A percentile compares a stretch with the other conserved stretches of the same genome.
phyloP scores from a whole-genome alignment of 2,329 filamentous ascomycete genomes.

The Hansfordia pulvinata region DNA sequence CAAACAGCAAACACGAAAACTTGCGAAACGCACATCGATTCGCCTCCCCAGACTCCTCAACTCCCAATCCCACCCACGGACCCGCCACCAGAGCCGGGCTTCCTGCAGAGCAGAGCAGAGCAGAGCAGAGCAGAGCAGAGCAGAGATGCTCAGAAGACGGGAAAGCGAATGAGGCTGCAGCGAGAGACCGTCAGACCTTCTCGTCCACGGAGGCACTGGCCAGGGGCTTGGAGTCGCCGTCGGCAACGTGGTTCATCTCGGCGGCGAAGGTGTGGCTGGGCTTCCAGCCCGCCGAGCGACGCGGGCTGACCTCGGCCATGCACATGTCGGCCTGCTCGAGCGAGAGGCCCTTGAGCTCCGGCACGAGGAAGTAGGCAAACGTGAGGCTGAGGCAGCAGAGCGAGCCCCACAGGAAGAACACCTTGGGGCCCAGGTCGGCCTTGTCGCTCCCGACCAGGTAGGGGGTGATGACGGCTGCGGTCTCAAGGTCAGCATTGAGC shows the following conservation, averaged over 20 bases:
- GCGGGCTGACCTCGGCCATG: constrained; percentile 31
- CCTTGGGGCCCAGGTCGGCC: constrained; percentile 23
- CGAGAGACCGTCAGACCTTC: constrained; percentile 16
- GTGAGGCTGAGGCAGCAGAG: constrained; percentile 40
- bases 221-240: constrained; percentile 10
- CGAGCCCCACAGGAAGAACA: constrained; percentile 49
- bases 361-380: constrained; percentile 47
- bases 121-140: no score
- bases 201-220: constrained; percentile 11
- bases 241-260: constrained; percentile 13
- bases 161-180: no score
- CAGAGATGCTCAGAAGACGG: no score
- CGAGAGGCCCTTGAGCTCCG: constrained; percentile 62
- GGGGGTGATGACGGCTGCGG: constrained; percentile 45
- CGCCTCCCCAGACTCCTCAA: no score
- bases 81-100: no score
- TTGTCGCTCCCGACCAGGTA: constrained; percentile 49
- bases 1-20: no score
- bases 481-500: constrained; percentile 27
- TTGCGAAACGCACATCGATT: no score
- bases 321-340: constrained; percentile 63
- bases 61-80: no score
- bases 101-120: no score
- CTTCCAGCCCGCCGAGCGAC: constrained; percentile 19
- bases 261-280: constrained; percentile 20